phyloP scores from a whole-genome alignment of 2,329 filamentous ascomycete species.

The Calonectria naviculata region DNA sequence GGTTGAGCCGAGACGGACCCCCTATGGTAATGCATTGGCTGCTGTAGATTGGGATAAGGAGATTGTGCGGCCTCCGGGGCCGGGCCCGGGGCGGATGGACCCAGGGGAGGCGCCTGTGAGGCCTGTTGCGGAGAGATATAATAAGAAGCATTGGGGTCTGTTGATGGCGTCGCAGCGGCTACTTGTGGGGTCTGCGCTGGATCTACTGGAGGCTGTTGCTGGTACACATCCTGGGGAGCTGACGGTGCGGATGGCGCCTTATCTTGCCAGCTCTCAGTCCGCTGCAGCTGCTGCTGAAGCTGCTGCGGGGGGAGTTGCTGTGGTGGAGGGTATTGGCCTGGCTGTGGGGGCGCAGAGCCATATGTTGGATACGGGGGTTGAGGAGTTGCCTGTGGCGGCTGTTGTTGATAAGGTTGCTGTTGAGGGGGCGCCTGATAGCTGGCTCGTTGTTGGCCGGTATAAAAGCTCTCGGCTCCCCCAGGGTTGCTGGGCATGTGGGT shows the following conservation, averaged over 20 bases:
- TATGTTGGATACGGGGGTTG: slow-evolving; percentile 56
- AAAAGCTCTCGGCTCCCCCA: slow-evolving; percentile 81
- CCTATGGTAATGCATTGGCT: slow-evolving; percentile 56
- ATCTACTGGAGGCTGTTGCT: slow-evolving; percentile 40
- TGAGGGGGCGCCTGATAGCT: slow-evolving; percentile 64
- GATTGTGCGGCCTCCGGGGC: slow-evolving; percentile 57
- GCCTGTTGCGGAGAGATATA: slow-evolving; percentile 63
- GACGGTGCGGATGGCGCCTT: slow-evolving; percentile 53
- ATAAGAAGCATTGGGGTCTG: slow-evolving; percentile 67
- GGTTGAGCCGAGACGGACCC: slow-evolving; percentile 52
- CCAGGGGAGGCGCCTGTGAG: slow-evolving; percentile 45
- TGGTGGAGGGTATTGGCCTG: slow-evolving; percentile 57
- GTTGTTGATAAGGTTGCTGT: slow-evolving; percentile 41
- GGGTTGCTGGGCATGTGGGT: slow-evolving; percentile 59
- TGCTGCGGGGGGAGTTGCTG: slow-evolving; percentile 55
- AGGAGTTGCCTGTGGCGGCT: slow-evolving; percentile 46
- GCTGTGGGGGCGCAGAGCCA: slow-evolving; percentile 51
- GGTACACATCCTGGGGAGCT: slow-evolving; percentile 46
- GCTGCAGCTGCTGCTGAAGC: slow-evolving; percentile 57
- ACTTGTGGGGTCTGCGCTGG: slow-evolving; percentile 45
- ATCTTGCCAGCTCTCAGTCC: slow-evolving; percentile 63
- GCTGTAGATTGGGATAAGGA: slow-evolving; percentile 64
- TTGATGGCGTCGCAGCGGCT: slow-evolving; percentile 39
- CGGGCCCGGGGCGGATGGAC: slow-evolving; percentile 51
- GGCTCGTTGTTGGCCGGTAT: slow-evolving; percentile 72